Evolutionary conservation across 1,284 basidiomycete species (phyloP).

Genomic region (Leucoagaricus sp.): DNA sequence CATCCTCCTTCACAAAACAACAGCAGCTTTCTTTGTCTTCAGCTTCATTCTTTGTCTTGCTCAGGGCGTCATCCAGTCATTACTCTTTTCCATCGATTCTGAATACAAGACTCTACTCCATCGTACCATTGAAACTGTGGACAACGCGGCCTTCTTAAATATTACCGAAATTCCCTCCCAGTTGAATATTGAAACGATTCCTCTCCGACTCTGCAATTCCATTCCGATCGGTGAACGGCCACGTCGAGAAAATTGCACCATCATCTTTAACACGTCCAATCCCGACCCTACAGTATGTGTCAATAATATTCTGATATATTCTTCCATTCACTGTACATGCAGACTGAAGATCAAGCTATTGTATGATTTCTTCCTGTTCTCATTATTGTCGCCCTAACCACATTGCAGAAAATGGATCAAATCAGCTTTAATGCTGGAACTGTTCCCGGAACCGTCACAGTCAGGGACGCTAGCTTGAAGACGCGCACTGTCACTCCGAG

Average conservation of each 20-base stretch:
- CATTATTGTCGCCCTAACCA: no score
- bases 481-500: neutral
- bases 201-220: slow-evolving; percentile 46
- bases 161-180: slow-evolving; percentile 41
- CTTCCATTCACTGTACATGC: neutral
- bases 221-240: slow-evolving; percentile 36
- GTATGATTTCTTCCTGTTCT: no score
- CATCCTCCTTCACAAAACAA: slow-evolving; percentile 39
- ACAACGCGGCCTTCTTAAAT: slow-evolving; percentile 35
- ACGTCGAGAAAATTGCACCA: slow-evolving; percentile 29
- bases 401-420: neutral
- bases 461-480: neutral
- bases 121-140: slow-evolving; percentile 38
- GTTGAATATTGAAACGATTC: slow-evolving; percentile 27
- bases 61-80: slow-evolving; percentile 49
- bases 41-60: slow-evolving; percentile 42
- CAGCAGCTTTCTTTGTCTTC: slow-evolving; percentile 50
- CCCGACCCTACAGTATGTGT: slow-evolving; percentile 11
- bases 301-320: neutral
- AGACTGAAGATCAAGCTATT: neutral
- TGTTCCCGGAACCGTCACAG: neutral
- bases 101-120: slow-evolving; percentile 40
- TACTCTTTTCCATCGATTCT: slow-evolving; percentile 48
- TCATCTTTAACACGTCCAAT: slow-evolving; percentile 34
- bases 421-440: neutral